Base-by-base conservation (phyloP, 257 asterid genomes). In the Solanum tarijense region DNA sequence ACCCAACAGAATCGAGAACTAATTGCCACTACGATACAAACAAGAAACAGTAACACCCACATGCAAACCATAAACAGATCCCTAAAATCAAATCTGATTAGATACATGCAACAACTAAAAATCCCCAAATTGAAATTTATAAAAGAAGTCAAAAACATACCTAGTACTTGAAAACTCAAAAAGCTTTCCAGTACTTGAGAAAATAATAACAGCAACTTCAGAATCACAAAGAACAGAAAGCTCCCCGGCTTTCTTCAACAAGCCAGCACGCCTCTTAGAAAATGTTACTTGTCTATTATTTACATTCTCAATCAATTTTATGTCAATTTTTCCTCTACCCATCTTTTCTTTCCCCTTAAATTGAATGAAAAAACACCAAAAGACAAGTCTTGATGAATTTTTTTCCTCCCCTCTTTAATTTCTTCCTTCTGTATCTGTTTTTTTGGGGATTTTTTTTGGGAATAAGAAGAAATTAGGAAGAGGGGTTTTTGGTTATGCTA, bases 261-360 rank as follows among this genome's bases (percentile, higher is more conserved):
- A 84, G 3, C 98, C 98, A 23, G 89, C 86, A 5, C 98, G 88
- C 86, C 98, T 90, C 92, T 95, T 96, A 2, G 98, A 94, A 88
- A 96, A 96, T 0, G 98, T 96, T 0, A 95, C 98, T 84, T 96
- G 98, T 66, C 98, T 91, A 90, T 94, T 93, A 83, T 92, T 96
- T 12, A 93, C 91, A 91, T 96, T 92, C 91, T 96, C 98, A 29
- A 94, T 96, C 91, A 94, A 93, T 89, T 94, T 94, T 16, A 96
- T 96, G 74, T 96, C 98, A 46, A 96, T 94, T 75, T 93, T 96
- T 0, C 98, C 98, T 78, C 97, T 88, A 62, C 98, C 98, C 98
- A 96, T 96, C 87, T 84, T 32, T 88, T 79, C 88, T 35, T 72
- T 83, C 12, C 38, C 43, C n/a, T 16, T 3, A 65, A 86, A 69